Conservation (phyloP, 768 basidiomycete species). For the Strobilomyces dryophilus region DNA sequence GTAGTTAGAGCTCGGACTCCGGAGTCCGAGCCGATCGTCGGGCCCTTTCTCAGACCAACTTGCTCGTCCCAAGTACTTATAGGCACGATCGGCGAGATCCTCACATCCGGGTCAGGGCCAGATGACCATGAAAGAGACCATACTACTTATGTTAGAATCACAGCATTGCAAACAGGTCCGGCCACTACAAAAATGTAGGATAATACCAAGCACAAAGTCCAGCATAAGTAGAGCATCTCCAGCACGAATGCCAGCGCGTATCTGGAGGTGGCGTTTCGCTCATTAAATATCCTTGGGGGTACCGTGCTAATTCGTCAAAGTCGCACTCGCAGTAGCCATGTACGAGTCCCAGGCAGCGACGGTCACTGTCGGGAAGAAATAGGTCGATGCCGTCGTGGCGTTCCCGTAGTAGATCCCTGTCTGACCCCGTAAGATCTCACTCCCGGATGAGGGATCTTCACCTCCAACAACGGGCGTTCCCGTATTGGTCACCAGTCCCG, state of each 20-base stretch:
- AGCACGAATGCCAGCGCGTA: not conserved
- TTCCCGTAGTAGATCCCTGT: constrained; percentile 53
- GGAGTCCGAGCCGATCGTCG: no score
- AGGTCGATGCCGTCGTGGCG: constrained; percentile 44
- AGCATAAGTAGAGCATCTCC: not conserved
- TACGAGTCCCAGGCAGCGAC: constrained; percentile 56
- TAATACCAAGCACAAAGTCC: not conserved
- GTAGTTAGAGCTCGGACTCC: no score
- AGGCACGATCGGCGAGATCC: no score
- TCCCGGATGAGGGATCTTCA: constrained; percentile 41
- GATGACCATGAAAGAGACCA: no score
- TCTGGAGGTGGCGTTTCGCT: not conserved
- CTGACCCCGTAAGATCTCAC: constrained; percentile 48
- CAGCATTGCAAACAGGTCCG: no score
- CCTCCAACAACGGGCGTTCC: constrained; percentile 42
- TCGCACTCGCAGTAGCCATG: constrained; percentile 23
- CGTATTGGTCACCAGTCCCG: constrained; percentile 46
- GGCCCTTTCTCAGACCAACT: no score
- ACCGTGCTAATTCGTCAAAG: not conserved
- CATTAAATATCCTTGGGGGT: not conserved
- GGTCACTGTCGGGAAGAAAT: constrained; percentile 51
- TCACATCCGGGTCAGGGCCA: no score
- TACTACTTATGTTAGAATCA: no score
- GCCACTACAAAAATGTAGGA: no score
- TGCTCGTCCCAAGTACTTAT: no score